These are phyloP conservation scores for Claviceps humidiphila DNA, from an alignment of 2,329 filamentous ascomycete genomes.

Conservation along the genomic window DNA sequence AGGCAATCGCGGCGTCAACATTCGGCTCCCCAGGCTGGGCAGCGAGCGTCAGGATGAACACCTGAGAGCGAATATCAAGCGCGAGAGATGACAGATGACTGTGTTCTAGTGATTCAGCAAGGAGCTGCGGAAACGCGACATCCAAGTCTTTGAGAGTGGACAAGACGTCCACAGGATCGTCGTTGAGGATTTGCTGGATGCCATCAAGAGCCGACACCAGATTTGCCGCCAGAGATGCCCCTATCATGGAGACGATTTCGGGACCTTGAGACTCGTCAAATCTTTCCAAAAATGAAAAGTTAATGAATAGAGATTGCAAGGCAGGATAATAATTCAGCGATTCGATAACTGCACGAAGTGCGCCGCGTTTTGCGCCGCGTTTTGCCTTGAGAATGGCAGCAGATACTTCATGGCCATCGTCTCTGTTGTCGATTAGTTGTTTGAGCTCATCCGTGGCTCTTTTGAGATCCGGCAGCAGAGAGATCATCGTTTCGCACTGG, in stretches of 20 bases:
- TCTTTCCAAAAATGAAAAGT: constrained; percentile 11
- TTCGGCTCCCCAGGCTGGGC: constrained; percentile 3
- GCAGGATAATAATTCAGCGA: background rate
- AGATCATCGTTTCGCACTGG: background rate
- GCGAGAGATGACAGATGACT: constrained; percentile 12
- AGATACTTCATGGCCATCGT: background rate
- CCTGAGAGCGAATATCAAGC: constrained; percentile 24
- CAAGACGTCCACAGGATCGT: constrained; percentile 7
- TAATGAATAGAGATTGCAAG: constrained; percentile 14
- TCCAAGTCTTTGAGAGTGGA: constrained; percentile 21
- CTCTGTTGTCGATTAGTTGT: background rate
- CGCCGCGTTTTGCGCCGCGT: background rate
- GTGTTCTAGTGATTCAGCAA: constrained; percentile 11
- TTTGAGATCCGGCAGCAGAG: constrained; percentile 1
- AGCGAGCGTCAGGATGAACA: constrained; percentile 18
- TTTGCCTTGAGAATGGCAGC: background rate
- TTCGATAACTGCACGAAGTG: background rate
- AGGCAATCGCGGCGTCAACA: constrained; percentile 12
- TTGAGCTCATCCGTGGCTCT: constrained; percentile 4
- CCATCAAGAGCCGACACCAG: constrained; percentile 21
- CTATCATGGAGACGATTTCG: background rate
- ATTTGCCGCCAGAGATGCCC: constrained; percentile 20
- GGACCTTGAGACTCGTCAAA: background rate
- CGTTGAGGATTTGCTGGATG: constrained; percentile 9
- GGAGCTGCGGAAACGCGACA: constrained; percentile 16